phyloP scores from a whole-genome alignment of 495 filamentous ascomycete genomes.

The Podospora bellae-mahoneyi region DNA sequence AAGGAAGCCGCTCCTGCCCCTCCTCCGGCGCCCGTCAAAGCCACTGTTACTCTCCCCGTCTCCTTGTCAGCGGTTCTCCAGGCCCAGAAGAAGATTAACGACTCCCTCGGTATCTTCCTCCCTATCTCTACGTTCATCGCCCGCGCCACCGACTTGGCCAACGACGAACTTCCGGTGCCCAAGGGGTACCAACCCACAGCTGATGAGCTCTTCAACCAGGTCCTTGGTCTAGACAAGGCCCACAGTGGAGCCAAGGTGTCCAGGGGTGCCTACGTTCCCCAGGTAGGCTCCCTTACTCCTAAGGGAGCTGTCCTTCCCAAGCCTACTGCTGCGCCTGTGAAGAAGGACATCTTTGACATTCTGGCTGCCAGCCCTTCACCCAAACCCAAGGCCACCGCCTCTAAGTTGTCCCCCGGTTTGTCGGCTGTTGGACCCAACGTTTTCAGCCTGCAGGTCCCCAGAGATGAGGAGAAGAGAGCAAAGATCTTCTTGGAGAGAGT shows the following conservation, averaged over 20 bases:
- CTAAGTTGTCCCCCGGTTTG: constrained; percentile 33
- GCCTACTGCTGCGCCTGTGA: constrained; percentile 58
- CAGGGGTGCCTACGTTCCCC: constrained; percentile 63
- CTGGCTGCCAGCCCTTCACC: constrained; percentile 46
- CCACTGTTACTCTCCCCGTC: constrained; percentile 64
- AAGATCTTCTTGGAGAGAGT: constrained; percentile 76
- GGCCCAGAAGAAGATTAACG: constrained; percentile 74
- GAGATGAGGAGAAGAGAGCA: constrained; percentile 74
- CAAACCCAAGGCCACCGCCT: constrained; percentile 31
- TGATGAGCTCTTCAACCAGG: constrained; percentile 83
- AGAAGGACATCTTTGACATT: constrained; percentile 72
- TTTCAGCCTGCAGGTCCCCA: constrained; percentile 73
- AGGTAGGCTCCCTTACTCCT: constrained; percentile 60
- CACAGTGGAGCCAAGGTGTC: constrained; percentile 38
- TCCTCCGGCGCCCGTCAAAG: constrained; percentile 44
- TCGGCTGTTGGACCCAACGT: constrained; percentile 60
- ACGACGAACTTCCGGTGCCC: constrained; percentile 73
- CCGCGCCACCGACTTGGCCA: constrained; percentile 78
- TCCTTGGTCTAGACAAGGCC: constrained; percentile 66
- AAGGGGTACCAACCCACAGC: constrained; percentile 58
- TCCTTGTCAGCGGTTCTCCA: constrained; percentile 73
- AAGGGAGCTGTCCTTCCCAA: constrained; percentile 22
- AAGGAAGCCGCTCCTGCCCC: constrained; percentile 43
- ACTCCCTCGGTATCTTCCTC: constrained; percentile 69
- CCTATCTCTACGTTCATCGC: constrained; percentile 84